phyloP scores from a whole-genome alignment of 2,329 filamentous ascomycete genomes.

The Fusarium coicis region DNA sequence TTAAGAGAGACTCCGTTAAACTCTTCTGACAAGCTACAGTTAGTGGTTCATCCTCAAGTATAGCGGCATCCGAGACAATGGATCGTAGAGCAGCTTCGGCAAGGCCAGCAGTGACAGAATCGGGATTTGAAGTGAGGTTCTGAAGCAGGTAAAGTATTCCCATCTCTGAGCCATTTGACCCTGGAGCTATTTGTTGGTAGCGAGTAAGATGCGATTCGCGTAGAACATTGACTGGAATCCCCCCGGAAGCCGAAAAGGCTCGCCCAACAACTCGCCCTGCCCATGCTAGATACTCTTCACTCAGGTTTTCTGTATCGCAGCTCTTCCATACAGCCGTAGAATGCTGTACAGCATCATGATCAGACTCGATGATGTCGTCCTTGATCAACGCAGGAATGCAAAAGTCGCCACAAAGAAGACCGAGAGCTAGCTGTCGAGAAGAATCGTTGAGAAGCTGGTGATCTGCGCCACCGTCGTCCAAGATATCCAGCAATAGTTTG shows the following conservation, averaged over 20 bases:
- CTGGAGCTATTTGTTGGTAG: conserved; percentile 60
- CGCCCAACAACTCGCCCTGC: conserved; percentile 85
- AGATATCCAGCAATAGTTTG: conserved; percentile 79
- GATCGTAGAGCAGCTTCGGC: conserved; percentile 69
- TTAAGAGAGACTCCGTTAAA: conserved; percentile 62
- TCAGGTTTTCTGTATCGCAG: conserved; percentile 71
- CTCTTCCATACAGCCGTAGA: conserved; percentile 80
- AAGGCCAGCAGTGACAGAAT: conserved; percentile 66
- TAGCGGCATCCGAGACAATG: conserved; percentile 64
- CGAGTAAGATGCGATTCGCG: conserved; percentile 67
- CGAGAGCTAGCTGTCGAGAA: conserved; percentile 76
- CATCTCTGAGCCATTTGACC: conserved; percentile 68
- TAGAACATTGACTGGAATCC: conserved; percentile 69
- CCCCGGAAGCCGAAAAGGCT: conserved; percentile 81
- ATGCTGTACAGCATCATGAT: conserved; percentile 70
- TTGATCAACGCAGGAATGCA: conserved; percentile 56
- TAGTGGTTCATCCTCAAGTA: conserved; percentile 59
- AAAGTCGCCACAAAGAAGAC: conserved; percentile 81
- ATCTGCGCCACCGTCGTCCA: conserved; percentile 75
- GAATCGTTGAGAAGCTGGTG: conserved; percentile 74
- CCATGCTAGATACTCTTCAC: conserved; percentile 82
- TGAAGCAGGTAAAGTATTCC: conserved; percentile 71
- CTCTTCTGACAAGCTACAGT: conserved; percentile 62
- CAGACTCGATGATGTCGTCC: conserved; percentile 75
- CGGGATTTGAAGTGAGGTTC: conserved; percentile 67